Evolutionary conservation across 371 early-diverging fungal species (phyloP).

Genomic region (Apophysomyces sp.): DNA sequence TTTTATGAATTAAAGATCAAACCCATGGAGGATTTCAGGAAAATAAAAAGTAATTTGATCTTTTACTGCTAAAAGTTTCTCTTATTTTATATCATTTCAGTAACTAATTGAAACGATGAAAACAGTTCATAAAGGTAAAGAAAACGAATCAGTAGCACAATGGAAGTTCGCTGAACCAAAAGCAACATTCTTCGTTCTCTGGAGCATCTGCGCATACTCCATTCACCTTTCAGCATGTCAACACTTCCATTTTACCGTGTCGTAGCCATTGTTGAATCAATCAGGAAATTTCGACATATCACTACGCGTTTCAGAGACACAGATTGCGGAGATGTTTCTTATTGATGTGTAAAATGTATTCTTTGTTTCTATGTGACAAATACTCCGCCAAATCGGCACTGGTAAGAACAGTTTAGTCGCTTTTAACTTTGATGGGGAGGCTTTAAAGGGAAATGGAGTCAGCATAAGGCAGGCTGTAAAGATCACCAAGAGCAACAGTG

Average conservation of each 20-base stretch:
- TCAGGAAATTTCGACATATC: background rate
- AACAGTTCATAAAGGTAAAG: no score
- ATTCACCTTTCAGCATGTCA: no score
- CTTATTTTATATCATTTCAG: no score
- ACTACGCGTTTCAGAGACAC: background rate
- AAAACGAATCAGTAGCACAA: no score
- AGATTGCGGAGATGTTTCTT: background rate
- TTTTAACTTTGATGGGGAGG: background rate
- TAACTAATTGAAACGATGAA: no score
- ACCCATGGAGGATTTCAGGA: no score
- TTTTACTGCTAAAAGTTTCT: no score
- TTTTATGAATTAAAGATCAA: no score
- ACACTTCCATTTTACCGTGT: background rate
- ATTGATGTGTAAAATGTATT: conserved; percentile 1
- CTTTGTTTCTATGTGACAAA: conserved; percentile 2
- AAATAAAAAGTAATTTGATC: no score
- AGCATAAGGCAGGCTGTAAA: conserved; percentile 79
- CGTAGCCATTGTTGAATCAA: background rate
- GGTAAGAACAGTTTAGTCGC: background rate
- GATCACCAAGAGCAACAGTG: conserved; percentile 79
- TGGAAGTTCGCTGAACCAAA: no score
- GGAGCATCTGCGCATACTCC: no score
- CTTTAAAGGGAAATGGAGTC: conserved; percentile 71
- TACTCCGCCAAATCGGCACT: background rate
- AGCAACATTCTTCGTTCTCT: no score